These are phyloP conservation scores for Boletus reticuloceps DNA, from an alignment of 768 basidiomycete species.

Conservation along the genomic window DNA sequence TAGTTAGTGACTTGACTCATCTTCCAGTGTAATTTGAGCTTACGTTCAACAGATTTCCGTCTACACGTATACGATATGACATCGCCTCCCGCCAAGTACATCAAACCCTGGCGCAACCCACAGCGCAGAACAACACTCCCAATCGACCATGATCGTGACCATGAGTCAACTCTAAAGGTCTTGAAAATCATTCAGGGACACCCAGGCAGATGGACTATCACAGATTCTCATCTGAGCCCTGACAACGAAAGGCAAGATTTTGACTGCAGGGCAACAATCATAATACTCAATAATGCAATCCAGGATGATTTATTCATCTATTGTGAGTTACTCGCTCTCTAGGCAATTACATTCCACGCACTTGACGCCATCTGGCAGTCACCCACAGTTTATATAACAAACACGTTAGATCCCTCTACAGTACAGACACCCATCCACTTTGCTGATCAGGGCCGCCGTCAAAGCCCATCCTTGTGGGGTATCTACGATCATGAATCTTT, in stretches of 20 bases:
- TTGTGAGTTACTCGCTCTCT: conserved; percentile 41
- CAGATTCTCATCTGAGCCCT: conserved; percentile 87
- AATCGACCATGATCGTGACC: conserved; percentile 36
- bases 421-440: conserved; percentile 64
- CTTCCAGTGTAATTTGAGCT: background rate
- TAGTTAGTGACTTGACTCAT: conserved; percentile 1
- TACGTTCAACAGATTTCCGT: conserved; percentile 63
- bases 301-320: conserved; percentile 92
- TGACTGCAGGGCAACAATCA: conserved; percentile 48
- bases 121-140: conserved; percentile 16
- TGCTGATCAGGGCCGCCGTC: conserved; percentile 43
- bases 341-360: background rate
- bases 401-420: conserved; percentile 58
- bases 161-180: conserved; percentile 47
- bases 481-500: conserved; percentile 45
- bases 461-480: conserved; percentile 32
- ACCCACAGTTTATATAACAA: conserved; percentile 73
- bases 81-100: conserved; percentile 38
- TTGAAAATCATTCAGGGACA: conserved; percentile 72
- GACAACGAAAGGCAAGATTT: conserved; percentile 74
- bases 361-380: conserved; percentile 42
- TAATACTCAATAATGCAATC: conserved; percentile 2
- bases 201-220: conserved; percentile 88
- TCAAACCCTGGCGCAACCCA: conserved; percentile 10
- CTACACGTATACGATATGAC: conserved; percentile 86